These are phyloP conservation scores for Talaromyces albobiverticillius DNA, from an alignment of 2,329 filamentous ascomycete genomes.

Conservation along the genomic window DNA sequence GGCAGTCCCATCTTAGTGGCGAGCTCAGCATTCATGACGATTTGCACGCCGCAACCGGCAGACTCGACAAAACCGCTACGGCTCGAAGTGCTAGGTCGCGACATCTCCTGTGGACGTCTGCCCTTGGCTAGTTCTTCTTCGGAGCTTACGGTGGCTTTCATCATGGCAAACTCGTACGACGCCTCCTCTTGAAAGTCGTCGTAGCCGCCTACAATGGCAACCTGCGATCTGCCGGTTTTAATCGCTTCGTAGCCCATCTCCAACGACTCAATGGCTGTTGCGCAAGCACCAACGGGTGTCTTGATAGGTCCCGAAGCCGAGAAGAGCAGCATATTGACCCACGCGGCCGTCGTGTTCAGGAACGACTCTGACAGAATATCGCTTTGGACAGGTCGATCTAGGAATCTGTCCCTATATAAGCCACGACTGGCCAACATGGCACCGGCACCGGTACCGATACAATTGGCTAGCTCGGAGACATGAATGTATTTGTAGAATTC, in stretches of 20 bases:
- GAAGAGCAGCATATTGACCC: slow-evolving; percentile 98
- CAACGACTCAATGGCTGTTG: slow-evolving; percentile 93
- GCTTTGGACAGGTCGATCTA: slow-evolving; percentile 96
- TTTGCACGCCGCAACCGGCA: slow-evolving; percentile 71
- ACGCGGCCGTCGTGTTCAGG: slow-evolving; percentile 96
- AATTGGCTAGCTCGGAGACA: slow-evolving; percentile 96
- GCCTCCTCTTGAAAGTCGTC: slow-evolving; percentile 99
- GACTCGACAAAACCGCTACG: slow-evolving; percentile 99
- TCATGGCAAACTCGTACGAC: slow-evolving; percentile 99
- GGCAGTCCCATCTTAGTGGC: slow-evolving; percentile 33
- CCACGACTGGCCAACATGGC: slow-evolving; percentile 85
- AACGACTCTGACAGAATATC: slow-evolving; percentile 99
- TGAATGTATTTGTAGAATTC: slow-evolving; percentile 99
- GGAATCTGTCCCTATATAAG: slow-evolving; percentile 97
- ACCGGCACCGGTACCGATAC: slow-evolving; percentile 96
- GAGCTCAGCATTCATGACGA: slow-evolving; percentile 9
- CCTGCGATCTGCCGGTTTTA: slow-evolving; percentile 82
- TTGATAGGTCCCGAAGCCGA: slow-evolving; percentile 98
- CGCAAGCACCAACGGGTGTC: slow-evolving; percentile 95
- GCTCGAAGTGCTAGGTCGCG: slow-evolving; percentile 91
- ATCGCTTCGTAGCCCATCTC: slow-evolving; percentile 99
- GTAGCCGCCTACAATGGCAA: slow-evolving; percentile 94
- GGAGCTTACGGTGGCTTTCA: slow-evolving; percentile 98
- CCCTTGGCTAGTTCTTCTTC: slow-evolving; percentile 94
- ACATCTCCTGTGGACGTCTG: slow-evolving; percentile 91